phyloP scores from a whole-genome alignment of 2,329 filamentous ascomycete species.

The Dryadomyces quercivorus region DNA sequence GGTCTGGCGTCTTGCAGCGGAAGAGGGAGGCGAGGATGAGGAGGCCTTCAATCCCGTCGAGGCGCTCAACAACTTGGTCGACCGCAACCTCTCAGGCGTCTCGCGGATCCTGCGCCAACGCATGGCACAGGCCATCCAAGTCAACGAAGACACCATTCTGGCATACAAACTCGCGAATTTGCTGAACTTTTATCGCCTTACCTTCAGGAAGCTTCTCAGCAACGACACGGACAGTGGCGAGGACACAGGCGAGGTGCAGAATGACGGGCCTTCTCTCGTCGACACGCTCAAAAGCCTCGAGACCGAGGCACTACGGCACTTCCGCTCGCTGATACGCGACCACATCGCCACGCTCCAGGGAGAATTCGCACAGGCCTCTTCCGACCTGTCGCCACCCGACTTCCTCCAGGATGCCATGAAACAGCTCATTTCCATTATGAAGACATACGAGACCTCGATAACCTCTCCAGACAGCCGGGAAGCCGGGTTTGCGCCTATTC shows the following conservation, averaged over 20 bases:
- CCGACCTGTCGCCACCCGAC: conserved; percentile 64
- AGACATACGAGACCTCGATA: conserved; percentile 75
- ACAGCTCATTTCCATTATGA: conserved; percentile 66
- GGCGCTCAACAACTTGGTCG: conserved; percentile 75
- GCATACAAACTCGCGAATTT: conserved; percentile 87
- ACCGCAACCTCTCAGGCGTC: conserved; percentile 71
- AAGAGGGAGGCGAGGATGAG: conserved; percentile 41
- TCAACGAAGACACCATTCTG: conserved; percentile 78
- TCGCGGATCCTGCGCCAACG: conserved; percentile 77
- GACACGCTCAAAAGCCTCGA: conserved; percentile 58
- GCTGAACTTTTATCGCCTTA: conserved; percentile 76
- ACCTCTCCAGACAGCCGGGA: conserved; percentile 46
- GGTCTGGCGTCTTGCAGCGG: conserved; percentile 59
- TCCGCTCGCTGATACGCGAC: conserved; percentile 69
- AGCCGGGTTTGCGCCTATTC: conserved; percentile 60
- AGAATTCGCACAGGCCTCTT: conserved; percentile 56
- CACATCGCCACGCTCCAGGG: conserved; percentile 63
- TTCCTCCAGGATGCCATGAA: conserved; percentile 74
- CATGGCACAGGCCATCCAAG: conserved; percentile 83
- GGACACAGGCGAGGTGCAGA: background rate
- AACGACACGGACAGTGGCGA: background rate
- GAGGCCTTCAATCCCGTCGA: conserved; percentile 65
- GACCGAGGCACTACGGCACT: conserved; percentile 67
- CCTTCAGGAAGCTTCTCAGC: conserved; percentile 71
- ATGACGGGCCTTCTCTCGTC: conserved; percentile 48